Base-by-base conservation (phyloP, 108 stramenopile species). In the Stephanodiscus triporus region DNA sequence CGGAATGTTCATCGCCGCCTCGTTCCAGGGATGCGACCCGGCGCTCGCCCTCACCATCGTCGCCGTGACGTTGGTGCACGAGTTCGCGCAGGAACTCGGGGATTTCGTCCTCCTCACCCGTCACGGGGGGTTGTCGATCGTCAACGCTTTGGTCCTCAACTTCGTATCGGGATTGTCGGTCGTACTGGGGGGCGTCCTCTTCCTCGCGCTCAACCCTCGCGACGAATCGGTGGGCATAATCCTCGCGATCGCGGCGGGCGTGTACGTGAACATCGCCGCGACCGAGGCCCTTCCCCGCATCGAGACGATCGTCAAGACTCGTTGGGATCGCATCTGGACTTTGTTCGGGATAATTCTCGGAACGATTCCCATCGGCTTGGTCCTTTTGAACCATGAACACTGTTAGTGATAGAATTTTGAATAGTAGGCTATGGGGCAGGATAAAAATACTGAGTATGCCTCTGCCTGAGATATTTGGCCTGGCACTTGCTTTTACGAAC, bases 321-420 rank as follows among this genome's bases (percentile, higher is more conserved):
- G 58, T 9, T 19, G 13, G 30, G 82, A 87, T 42, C 58, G 75
- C 16, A 45, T 66, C 2, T 22, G 73, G 59, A 71, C 82, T 10
- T 63, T 95, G 16, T 30, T 84, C 38, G 76, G 56, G 30, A 88
- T 92, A 66, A 73, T 79, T 42, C 11, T 90, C 57, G 95, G 95
- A 17, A 81, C 83, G 3, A 55, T 94, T 47, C 82, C 86, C 20
- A 93, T 96, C 76, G 93, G 91, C 32, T 77, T 96, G 37, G 78
- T 94, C 50, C 80, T 96, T 7, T 54, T 96, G 62, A 87, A 96
- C 67, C 95, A 96, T 68, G 69, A 87, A 24, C 95, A 96, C 77
- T 96, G 95, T 74, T 78, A 72, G 57, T 75, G 78, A 70, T n/a
- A n/a, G n/a, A n/a, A n/a, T n/a, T n/a, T n/a, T n/a, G n/a, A n/a